Base-by-base conservation (phyloP, 2,329 filamentous ascomycete genomes). In the Lasiodiplodia sp. region DNA sequence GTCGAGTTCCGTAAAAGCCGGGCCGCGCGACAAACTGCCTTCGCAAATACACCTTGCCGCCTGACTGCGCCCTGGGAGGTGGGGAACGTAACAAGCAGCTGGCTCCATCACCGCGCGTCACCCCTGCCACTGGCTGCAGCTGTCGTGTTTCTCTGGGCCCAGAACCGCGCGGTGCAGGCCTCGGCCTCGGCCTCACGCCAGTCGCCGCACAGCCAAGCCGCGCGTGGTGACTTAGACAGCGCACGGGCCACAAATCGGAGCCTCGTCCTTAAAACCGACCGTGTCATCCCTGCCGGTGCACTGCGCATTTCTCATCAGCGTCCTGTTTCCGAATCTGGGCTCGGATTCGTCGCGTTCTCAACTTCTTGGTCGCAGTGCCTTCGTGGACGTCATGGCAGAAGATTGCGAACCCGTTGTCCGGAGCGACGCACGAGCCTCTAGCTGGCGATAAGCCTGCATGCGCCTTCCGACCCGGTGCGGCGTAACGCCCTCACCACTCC, bases 1-100 rank as follows among this genome's bases (percentile, higher is more conserved):
- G 60, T 64, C 60, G 31, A 37, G 47, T 38, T 64, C 60, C 60
- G 60, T 47, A 21, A 64, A 52, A 38, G 28, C 60, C 44, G 44
- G 44, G 16, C 14, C 14, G 40, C 14, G 44, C 60, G 60, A 11
- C 28, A n/a, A 14, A 4, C 11, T 47, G 37, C n/a, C 40, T 23
- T 25, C 55, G n/a, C 23, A 37, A 38, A 51, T 51, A 37, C 28
- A 63, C 58, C 58, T 37, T 63, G 58, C 58, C 60, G 60, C 60
- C 60, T 64, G 47, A 16, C 23, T 62, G 40, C 58, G 40, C 58
- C 40, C 56, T 21, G 25, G 44, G 34, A 1, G 25, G 60, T 64
- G 60, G 60, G 47, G 60, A 49, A n/a, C 31, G 38, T 23, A 23
- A 37, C 31, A 25, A 57, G 28, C 38, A 44, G 34, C 56, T 40